These are phyloP conservation scores for Podila verticillata DNA, from an alignment of 192 early-diverging fungal species.

Conservation along the genomic window DNA sequence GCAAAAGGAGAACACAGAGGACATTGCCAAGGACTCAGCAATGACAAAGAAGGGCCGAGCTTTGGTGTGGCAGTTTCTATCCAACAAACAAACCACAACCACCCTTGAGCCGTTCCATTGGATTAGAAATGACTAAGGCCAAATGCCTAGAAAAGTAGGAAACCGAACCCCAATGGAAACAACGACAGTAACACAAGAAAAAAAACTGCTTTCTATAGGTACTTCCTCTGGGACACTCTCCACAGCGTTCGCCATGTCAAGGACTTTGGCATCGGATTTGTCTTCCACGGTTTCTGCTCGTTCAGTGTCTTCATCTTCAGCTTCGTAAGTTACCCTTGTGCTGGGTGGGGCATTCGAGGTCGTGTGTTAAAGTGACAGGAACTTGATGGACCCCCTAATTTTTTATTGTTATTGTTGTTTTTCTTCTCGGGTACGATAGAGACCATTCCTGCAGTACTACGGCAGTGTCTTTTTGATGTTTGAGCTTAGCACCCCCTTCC, in stretches of 20 bases:
- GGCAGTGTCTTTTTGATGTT: conserved; percentile 90
- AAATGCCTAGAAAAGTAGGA: neutral
- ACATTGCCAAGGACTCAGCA: no score
- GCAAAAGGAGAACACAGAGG: no score
- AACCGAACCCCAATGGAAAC: no score
- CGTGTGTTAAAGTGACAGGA: no score
- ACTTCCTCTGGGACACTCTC: conserved; percentile 93
- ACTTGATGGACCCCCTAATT: neutral
- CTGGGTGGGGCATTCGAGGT: no score
- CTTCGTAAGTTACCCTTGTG: conserved; percentile 63
- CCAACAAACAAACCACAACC: no score
- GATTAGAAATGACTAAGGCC: conserved; percentile 18
- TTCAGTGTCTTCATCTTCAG: conserved; percentile 80
- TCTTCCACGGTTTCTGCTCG: conserved; percentile 81
- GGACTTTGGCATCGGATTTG: conserved; percentile 81
- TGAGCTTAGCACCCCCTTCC: conserved; percentile 90
- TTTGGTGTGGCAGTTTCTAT: neutral
- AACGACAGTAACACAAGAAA: neutral
- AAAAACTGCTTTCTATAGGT: conserved; percentile 55
- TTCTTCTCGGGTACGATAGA: conserved; percentile 50
- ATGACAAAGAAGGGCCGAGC: neutral
- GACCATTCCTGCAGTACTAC: conserved; percentile 88
- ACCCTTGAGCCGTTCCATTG: neutral
- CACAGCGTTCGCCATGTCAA: conserved; percentile 71
- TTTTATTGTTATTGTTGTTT: neutral